Percentiles rank a stretch among this genome's conserved stretches.
Evolutionary conservation across 2,329 filamentous ascomycete species (phyloP).

Genomic region (Mycosphaerelloides madeirae): DNA sequence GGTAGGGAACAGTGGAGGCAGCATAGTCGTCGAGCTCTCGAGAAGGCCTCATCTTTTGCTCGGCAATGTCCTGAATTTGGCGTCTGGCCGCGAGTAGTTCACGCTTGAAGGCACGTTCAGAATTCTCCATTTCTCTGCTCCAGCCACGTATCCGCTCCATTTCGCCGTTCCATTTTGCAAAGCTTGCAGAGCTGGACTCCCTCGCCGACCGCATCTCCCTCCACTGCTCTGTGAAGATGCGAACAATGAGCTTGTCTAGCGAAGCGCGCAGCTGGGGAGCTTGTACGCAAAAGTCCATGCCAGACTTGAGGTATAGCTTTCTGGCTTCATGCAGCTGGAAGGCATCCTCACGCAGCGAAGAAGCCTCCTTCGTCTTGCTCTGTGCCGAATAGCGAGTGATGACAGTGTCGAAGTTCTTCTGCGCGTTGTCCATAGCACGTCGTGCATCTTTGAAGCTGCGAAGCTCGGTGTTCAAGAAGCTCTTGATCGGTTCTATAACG

Average conservation of each 20-base stretch:
- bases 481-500: constrained; percentile 75
- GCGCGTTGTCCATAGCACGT: constrained; percentile 68
- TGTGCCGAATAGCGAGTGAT: constrained; percentile 78
- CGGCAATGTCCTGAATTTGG: constrained; percentile 74
- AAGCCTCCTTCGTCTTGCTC: constrained; percentile 90
- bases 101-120: constrained; percentile 75
- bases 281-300: constrained; percentile 86
- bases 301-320: constrained; percentile 83
- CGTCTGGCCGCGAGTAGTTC: constrained; percentile 75
- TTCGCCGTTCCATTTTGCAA: constrained; percentile 67
- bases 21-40: constrained; percentile 92
- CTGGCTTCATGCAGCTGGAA: constrained; percentile 92
- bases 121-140: constrained; percentile 88
- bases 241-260: constrained; percentile 81
- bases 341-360: constrained; percentile 84
- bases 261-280: constrained; percentile 79
- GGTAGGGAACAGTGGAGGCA: constrained; percentile 80
- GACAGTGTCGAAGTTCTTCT: constrained; percentile 78
- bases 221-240: constrained; percentile 81
- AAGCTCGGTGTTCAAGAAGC: constrained; percentile 74
- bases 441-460: constrained; percentile 81
- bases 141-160: constrained; percentile 90
- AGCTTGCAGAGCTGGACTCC: constrained; percentile 58
- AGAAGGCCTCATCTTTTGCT: constrained; percentile 69
- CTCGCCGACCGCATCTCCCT: constrained; percentile 72